phyloP scores from a whole-genome alignment of 768 basidiomycete genomes.

The Pholiota microspora region DNA sequence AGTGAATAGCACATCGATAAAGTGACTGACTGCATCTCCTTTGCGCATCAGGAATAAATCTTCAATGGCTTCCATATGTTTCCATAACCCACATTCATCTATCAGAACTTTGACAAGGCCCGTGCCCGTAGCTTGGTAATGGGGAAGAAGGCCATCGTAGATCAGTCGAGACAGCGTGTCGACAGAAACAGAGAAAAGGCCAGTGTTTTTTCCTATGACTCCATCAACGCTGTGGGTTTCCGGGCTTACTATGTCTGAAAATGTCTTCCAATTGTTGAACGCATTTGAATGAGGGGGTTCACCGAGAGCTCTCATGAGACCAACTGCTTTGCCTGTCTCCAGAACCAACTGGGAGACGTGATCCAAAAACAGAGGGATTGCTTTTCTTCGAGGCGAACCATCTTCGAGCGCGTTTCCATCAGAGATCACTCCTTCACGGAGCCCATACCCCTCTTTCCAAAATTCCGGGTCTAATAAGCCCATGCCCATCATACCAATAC shows the following conservation, averaged over 20 bases:
- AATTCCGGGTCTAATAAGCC: slow-evolving; percentile 70
- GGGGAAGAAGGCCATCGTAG: slow-evolving; percentile 60
- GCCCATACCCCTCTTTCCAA: slow-evolving; percentile 70
- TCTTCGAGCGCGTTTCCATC: slow-evolving; percentile 13
- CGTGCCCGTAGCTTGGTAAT: slow-evolving; percentile 50
- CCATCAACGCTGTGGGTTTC: slow-evolving; percentile 13
- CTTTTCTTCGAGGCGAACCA: slow-evolving; percentile 21
- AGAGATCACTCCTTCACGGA: slow-evolving; percentile 39
- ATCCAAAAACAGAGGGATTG: slow-evolving; percentile 60
- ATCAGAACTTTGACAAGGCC: slow-evolving; percentile 56
- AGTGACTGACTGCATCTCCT: slow-evolving; percentile 77
- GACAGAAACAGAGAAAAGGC: slow-evolving; percentile 50
- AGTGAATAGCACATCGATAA: slow-evolving; percentile 69
- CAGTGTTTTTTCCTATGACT: slow-evolving; percentile 10
- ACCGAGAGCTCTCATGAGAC: slow-evolving; percentile 65
- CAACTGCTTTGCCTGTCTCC: slow-evolving; percentile 73
- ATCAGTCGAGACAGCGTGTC: slow-evolving; percentile 61
- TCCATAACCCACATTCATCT: slow-evolving; percentile 64
- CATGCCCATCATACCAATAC: slow-evolving; percentile 43
- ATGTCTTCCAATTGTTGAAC: slow-evolving; percentile 39
- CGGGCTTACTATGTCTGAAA: slow-evolving; percentile 36
- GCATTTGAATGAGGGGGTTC: slow-evolving; percentile 25
- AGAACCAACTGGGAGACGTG: slow-evolving; percentile 59
- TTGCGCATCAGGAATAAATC: slow-evolving; percentile 72
- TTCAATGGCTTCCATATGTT: slow-evolving; percentile 63